phyloP scores from a whole-genome alignment of 2,329 filamentous ascomycete genomes.

The Aspergillus oerlinghausenensis region DNA sequence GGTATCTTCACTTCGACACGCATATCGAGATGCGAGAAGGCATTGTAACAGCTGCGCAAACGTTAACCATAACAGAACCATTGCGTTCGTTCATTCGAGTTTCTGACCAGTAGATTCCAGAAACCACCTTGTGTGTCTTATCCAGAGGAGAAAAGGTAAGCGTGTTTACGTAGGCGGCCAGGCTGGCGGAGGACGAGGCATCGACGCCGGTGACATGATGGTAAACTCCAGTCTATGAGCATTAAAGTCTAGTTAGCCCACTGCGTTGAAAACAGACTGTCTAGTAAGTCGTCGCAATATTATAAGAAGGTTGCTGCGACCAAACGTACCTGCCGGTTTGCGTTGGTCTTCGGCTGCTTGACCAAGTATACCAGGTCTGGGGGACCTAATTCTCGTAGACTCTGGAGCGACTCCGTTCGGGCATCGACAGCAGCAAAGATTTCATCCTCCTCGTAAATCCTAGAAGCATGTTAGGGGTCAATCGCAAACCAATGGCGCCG shows the following conservation, averaged over 20 bases:
- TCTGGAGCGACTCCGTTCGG: conserved; percentile 80
- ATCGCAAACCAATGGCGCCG: conserved; percentile 5
- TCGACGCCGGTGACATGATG: conserved; percentile 98
- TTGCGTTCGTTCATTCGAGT: neutral
- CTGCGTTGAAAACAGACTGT: neutral
- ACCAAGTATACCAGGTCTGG: conserved; percentile 94
- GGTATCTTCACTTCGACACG: conserved; percentile 96
- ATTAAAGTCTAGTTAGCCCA: conserved; percentile 5
- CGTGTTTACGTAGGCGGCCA: conserved; percentile 97
- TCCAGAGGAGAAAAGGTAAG: conserved; percentile 85
- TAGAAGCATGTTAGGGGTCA: conserved; percentile 38
- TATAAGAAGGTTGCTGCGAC: neutral
- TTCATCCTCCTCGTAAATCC: conserved; percentile 88
- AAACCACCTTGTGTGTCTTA: conserved; percentile 82
- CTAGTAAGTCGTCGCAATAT: neutral
- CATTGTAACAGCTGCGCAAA: conserved; percentile 82
- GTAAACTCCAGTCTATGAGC: conserved; percentile 74
- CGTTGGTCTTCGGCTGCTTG: conserved; percentile 63
- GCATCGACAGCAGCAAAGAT: conserved; percentile 82
- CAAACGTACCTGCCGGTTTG: conserved; percentile 51
- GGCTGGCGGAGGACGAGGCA: conserved; percentile 91
- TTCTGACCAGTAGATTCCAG: conserved; percentile 84
- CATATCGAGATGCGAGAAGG: conserved; percentile 96
- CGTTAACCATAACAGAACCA: conserved; percentile 9
- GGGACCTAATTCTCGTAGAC: conserved; percentile 86